Evolutionary conservation across 129 eudicot genomes (phyloP).

Genomic region (Centaurea solstitialis): DNA sequence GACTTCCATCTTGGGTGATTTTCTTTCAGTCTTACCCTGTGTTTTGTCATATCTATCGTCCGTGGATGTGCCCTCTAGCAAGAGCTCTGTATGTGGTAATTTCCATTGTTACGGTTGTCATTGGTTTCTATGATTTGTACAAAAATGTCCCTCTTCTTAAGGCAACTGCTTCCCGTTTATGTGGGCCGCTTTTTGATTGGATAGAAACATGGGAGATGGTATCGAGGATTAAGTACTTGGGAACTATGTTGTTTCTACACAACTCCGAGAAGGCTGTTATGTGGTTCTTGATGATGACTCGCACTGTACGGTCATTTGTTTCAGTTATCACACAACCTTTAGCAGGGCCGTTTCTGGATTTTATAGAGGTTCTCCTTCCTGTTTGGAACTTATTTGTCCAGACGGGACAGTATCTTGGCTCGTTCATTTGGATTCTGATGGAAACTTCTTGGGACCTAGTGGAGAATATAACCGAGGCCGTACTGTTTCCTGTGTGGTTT

Average conservation of each 20-base stretch:
- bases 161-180: constrained; percentile 84
- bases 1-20: constrained; percentile 98
- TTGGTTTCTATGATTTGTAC: constrained; percentile 91
- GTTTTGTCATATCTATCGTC: constrained; percentile 86
- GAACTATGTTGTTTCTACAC: constrained; percentile 92
- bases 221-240: constrained; percentile 85
- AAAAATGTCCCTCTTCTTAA: constrained; percentile 93
- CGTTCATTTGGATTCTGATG: constrained; percentile 61
- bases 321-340: constrained; percentile 66
- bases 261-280: constrained; percentile 81
- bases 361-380: constrained; percentile 58
- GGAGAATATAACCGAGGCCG: constrained; percentile 49
- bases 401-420: constrained; percentile 40
- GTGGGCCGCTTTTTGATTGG: constrained; percentile 96
- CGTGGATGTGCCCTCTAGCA: constrained; percentile 99
- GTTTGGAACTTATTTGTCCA: constrained; percentile 47
- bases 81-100: constrained; percentile 72
- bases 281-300: constrained; percentile 76
- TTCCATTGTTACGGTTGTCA: constrained; percentile 81
- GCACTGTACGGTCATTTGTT: constrained; percentile 58
- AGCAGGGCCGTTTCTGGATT: constrained; percentile 61
- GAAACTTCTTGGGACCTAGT: constrained; percentile 53
- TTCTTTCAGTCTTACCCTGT: constrained; percentile 93
- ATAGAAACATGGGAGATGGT: constrained; percentile 97
- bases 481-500: constrained; percentile 76